Percentiles rank a stretch among this genome's conserved stretches.
Conservation (phyloP, 1,284 basidiomycete species). For the Salmacisia buchloeana region DNA sequence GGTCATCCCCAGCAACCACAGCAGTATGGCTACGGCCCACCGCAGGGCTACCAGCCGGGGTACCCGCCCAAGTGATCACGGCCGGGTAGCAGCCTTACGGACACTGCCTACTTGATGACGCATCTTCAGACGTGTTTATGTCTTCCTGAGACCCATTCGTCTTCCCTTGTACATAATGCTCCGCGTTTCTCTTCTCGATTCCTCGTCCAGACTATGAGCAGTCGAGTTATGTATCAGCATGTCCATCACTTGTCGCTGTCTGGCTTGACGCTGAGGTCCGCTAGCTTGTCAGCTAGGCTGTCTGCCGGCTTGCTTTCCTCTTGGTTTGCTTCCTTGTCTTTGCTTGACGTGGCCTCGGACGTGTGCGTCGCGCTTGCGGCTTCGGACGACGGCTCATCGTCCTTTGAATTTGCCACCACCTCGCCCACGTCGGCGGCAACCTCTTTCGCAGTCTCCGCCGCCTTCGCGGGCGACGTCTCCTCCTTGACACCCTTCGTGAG, state of each 20-base stretch:
- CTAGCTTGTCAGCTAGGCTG: background rate
- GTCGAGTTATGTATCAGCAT: background rate
- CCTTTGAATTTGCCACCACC: background rate
- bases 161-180: background rate
- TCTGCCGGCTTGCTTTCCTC: background rate
- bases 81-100: no score
- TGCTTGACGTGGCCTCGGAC: background rate
- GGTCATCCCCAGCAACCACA: conserved; percentile 21
- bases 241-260: background rate
- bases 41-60: conserved; percentile 20
- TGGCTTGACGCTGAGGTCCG: background rate
- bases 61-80: conserved; percentile 20
- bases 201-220: background rate
- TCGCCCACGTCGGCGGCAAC: conserved; percentile 2
- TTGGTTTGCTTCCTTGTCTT: background rate
- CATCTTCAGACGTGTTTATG: no score
- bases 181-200: background rate
- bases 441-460: background rate
- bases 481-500: background rate
- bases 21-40: conserved; percentile 31
- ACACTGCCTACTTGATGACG: no score
- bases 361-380: background rate
- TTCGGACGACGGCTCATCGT: background rate
- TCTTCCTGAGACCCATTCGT: no score
- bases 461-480: background rate